Evolutionary conservation across 2,329 filamentous ascomycete genomes (phyloP), one percentile per base, ranked within the genome.

Genomic region (Diaporthe citriasiana): DNA sequence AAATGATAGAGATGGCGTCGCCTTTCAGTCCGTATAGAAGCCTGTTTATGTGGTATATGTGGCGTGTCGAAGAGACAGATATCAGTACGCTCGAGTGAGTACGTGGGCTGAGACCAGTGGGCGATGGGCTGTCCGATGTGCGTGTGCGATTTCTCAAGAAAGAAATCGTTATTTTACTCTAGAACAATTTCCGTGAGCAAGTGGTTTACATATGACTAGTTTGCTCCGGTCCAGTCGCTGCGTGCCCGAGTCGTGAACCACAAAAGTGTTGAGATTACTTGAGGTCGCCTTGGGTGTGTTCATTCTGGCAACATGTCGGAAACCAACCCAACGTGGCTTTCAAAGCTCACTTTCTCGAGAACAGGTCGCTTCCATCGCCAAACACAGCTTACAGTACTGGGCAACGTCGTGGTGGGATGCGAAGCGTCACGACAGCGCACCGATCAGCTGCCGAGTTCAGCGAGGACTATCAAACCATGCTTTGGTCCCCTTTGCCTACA

Each of bases 1-100:
- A 98, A 75, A 98, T 99, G 97, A 82, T 93, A 75, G 93, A 95
- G 77, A 88, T 94, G 77, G 92, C 94, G 17, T 93, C 92, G 73
- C 91, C 88, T 80, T 99, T 97, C 82, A 89, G 89, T 73, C 97
- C 96, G 4, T 98, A 97, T 83, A 92, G 95, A 80, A 97, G 93
- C 79, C 82, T 98, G 56, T 98, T 98, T 80, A 98, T 98, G 95
- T 98, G 95, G 95, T 97, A 97, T 82, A 97, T 98, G 94, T 98
- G 96, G 95, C 88, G 93, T 74, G 91, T 96, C 15, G 93, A 93
- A 81, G 91, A 95, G 80, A 94, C 95, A 5, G 93, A 97, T 82
- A 84, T 95, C 35, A 91, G 88, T 76, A 88, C 89, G 4, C 80
- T 92, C 82, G 89, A 90, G 77, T 84, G 79, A 74, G 68, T 13